These are phyloP conservation scores for Laburnicola sp. DNA, from an alignment of 2,329 filamentous ascomycete genomes.

Conservation along the genomic window DNA sequence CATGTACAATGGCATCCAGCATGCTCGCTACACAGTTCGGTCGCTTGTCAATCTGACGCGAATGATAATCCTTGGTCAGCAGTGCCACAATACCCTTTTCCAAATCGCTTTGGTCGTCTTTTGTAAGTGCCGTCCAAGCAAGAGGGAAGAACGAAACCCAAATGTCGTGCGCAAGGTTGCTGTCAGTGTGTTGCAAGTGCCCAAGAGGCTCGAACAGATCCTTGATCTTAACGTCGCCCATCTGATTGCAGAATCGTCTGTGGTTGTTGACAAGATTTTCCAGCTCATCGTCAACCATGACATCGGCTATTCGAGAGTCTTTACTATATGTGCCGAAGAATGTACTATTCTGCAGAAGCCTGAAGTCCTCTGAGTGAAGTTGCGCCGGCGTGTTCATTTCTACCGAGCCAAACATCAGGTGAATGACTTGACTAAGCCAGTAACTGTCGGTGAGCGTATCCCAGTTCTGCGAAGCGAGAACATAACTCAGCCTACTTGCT, in stretches of 20 bases:
- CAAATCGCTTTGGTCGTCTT: conserved; percentile 86
- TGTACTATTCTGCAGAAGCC: conserved; percentile 71
- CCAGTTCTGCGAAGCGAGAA: conserved; percentile 93
- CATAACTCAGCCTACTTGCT: conserved; percentile 83
- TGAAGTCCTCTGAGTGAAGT: conserved; percentile 83
- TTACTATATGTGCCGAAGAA: conserved; percentile 74
- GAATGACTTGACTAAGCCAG: conserved; percentile 94
- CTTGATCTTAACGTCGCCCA: conserved; percentile 82
- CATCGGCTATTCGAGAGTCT: conserved; percentile 63
- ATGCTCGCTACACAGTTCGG: conserved; percentile 95
- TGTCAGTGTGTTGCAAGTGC: conserved; percentile 89
- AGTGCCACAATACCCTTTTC: conserved; percentile 89
- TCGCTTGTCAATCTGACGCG: conserved; percentile 88
- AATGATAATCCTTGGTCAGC: conserved; percentile 93
- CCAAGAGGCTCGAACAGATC: conserved; percentile 88
- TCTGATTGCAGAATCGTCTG: conserved; percentile 78
- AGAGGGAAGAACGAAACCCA: conserved; percentile 92
- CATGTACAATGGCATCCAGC: conserved; percentile 81
- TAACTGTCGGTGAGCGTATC: conserved; percentile 92
- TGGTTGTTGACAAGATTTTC: conserved; percentile 78
- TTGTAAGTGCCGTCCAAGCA: conserved; percentile 85
- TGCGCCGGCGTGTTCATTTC: conserved; percentile 81
- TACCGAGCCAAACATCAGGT: conserved; percentile 86
- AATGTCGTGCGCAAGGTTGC: conserved; percentile 78
- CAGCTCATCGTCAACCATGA: conserved; percentile 80